Evolutionary conservation across 2,329 filamentous ascomycete species (phyloP).

Genomic region (Sarocladium kiliense): DNA sequence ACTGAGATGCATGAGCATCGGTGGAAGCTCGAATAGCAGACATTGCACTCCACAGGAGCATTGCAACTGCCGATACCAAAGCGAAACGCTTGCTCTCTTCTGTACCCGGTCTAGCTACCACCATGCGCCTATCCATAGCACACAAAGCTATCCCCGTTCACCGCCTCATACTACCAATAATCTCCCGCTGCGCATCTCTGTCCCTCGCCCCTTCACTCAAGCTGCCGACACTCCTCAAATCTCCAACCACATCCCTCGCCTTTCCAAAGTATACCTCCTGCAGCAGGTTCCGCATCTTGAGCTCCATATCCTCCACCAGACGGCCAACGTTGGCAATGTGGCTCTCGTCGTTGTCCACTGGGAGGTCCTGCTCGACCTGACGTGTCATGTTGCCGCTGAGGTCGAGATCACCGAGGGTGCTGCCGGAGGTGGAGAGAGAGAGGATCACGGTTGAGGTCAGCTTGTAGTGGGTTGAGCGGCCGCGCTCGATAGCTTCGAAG

Average conservation of each 20-base stretch:
- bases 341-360: slow-evolving; percentile 82
- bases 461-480: slow-evolving; percentile 91
- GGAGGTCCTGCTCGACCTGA: slow-evolving; percentile 87
- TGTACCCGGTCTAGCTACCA: background rate
- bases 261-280: slow-evolving; percentile 99
- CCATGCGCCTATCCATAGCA: background rate
- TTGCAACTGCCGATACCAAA: background rate
- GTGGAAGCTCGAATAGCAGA: too few species aligned
- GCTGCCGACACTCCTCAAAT: slow-evolving; percentile 79
- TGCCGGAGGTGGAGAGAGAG: slow-evolving; percentile 61
- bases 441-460: slow-evolving; percentile 96
- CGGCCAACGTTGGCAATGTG: slow-evolving; percentile 94
- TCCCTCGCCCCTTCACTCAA: slow-evolving; percentile 82
- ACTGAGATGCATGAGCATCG: too few species aligned
- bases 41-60: too few species aligned
- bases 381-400: slow-evolving; percentile 97
- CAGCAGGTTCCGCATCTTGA: slow-evolving; percentile 96
- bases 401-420: slow-evolving; percentile 73
- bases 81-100: background rate
- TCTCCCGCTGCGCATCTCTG: slow-evolving; percentile 78
- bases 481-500: slow-evolving; percentile 91
- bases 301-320: slow-evolving; percentile 98
- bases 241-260: slow-evolving; percentile 96
- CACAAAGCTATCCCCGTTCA: slow-evolving; percentile 19
- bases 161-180: slow-evolving; percentile 63